A percentile compares a stretch with the other conserved stretches of the same genome.
Conservation (phyloP, 345 rosid genomes). For the Salix dunnii region DNA sequence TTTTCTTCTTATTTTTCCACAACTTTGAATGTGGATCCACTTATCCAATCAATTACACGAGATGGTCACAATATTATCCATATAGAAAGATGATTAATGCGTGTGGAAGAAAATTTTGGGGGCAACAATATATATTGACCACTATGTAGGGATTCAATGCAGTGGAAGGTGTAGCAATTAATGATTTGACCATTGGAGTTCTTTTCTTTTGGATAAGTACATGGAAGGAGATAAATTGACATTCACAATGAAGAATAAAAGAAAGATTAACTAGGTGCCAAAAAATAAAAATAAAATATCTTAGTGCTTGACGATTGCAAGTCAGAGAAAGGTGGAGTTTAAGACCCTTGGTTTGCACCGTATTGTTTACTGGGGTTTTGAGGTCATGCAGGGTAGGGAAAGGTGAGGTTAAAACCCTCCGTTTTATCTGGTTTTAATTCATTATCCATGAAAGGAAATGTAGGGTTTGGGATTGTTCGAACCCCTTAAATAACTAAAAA, state of each 20-base stretch:
- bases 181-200: neutral
- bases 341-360: neutral
- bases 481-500: too few species aligned
- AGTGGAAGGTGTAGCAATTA: neutral
- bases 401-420: too few species aligned
- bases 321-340: neutral
- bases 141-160: neutral
- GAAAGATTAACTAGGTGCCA: neutral
- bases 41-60: neutral
- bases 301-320: neutral
- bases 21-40: too few species aligned
- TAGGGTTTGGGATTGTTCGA: too few species aligned
- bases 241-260: slow-evolving; percentile 1
- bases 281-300: neutral
- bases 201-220: slow-evolving; percentile 9
- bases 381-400: too few species aligned
- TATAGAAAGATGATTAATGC: neutral
- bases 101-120: neutral
- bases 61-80: neutral
- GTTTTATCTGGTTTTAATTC: too few species aligned
- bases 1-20: too few species aligned
- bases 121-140: slow-evolving; percentile 26
- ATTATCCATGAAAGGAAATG: too few species aligned
- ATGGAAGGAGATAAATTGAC: neutral
- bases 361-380: too few species aligned